Conservation (phyloP, 306 rosid species). For the Psophocarpus tetragonolobus region DNA sequence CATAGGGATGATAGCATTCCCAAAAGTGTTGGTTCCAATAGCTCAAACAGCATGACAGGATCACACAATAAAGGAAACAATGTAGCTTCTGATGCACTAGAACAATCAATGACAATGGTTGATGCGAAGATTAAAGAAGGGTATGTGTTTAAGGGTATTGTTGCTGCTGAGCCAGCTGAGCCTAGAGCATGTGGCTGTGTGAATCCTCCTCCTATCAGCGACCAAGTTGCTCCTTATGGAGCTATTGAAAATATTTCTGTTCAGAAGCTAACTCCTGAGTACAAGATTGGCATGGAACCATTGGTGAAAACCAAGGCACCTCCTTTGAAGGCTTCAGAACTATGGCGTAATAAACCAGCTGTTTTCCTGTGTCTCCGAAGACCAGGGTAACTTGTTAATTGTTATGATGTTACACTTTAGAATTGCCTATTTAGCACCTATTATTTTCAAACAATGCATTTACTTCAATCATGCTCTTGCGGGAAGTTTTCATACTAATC, state of each 20-base stretch:
- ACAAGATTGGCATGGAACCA: constrained; percentile 79
- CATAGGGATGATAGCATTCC: constrained; percentile 42
- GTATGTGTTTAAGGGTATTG: constrained; percentile 76
- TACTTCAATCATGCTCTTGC: neutral
- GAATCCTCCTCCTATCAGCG: constrained; percentile 62
- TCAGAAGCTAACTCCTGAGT: constrained; percentile 81
- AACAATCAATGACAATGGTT: constrained; percentile 53
- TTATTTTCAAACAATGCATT: constrained; percentile 21
- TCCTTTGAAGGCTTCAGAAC: constrained; percentile 75
- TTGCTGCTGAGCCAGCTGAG: constrained; percentile 67
- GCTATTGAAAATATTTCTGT: constrained; percentile 64
- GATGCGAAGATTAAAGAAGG: constrained; percentile 69
- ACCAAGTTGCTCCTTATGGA: constrained; percentile 67
- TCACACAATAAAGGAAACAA: constrained; percentile 41
- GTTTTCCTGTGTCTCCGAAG: constrained; percentile 80
- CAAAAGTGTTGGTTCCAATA: constrained; percentile 40
- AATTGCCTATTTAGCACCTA: neutral
- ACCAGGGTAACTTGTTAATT: constrained; percentile 72
- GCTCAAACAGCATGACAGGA: constrained; percentile 36
- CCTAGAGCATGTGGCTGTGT: constrained; percentile 76
- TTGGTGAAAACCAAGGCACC: constrained; percentile 78
- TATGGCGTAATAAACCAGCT: constrained; percentile 74
- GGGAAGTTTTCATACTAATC: neutral
- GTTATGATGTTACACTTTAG: neutral
- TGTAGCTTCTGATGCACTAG: constrained; percentile 44